These are phyloP conservation scores for Chrysochromulina tobinii DNA, from an alignment of 78 protist genomes.

Conservation along the genomic window DNA sequence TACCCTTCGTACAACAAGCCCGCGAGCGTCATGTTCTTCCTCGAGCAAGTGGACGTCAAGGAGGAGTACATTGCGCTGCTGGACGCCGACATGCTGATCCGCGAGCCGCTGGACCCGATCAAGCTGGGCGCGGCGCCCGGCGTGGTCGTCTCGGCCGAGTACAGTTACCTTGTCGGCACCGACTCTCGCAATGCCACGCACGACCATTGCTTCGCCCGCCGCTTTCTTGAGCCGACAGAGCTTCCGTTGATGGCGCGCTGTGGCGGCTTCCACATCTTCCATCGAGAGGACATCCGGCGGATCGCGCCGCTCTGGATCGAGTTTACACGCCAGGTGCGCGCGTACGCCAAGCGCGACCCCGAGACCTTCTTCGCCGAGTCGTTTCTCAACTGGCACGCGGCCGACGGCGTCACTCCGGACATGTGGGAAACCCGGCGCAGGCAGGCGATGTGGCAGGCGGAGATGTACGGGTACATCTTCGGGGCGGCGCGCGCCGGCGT, in stretches of 20 bases:
- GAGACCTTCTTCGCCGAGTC: background rate
- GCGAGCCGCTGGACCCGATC: background rate
- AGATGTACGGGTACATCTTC: constrained; percentile 4
- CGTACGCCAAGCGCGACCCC: background rate
- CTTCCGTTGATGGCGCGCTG: background rate
- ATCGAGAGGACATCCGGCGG: background rate
- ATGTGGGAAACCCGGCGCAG: background rate
- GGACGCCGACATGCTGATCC: constrained; percentile 4
- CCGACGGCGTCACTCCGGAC: too few species aligned
- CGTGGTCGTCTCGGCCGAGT: constrained; percentile 1
- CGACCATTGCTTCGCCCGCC: background rate
- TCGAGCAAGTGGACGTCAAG: background rate
- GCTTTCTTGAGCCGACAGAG: background rate
- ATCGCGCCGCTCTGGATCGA: background rate
- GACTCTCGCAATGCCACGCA: too few species aligned
- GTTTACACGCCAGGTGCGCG: background rate
- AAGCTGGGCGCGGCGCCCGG: background rate
- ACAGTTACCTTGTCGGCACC: background rate
- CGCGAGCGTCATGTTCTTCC: background rate
- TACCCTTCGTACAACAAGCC: constrained; percentile 26
- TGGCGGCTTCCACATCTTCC: constrained; percentile 8
- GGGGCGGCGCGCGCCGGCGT: background rate
- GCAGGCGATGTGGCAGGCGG: background rate
- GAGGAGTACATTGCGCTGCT: background rate
- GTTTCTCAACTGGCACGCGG: background rate